Base-by-base conservation (phyloP, 768 basidiomycete species). In the Termitomyces sp. region DNA sequence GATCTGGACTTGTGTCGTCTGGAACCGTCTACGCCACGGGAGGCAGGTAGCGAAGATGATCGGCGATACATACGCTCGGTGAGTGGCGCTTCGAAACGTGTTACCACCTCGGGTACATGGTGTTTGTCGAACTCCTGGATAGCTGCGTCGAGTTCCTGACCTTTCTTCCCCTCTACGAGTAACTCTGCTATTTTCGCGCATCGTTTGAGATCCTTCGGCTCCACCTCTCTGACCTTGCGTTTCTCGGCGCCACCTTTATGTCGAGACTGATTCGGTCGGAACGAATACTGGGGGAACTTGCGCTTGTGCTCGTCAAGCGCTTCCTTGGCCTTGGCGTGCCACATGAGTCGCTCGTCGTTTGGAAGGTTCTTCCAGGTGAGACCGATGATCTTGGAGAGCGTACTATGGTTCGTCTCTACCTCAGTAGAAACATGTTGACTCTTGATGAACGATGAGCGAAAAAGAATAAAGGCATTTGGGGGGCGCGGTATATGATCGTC, bases 401-500 rank as follows among this genome's bases (percentile, higher is more conserved):
- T 90, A 61, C 85, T 86, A 71, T 90, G 89, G 66, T 88, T 90
- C 29, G 87, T 88, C 74, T 91, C 89, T 56, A 91, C 84, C 49
- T 80, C 83, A 7, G 85, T 81, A 9, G 88, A 84, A 59, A 91
- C 88, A 61, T 87, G 86, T 62, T 88, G 85, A 61, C 75, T 79
- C 72, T 88, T 88, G 68, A 91, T 88, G 70, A 91, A 91, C 0
- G 86, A 85, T 0, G 88, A 88, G 57, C 89, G 85, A 76, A 91
- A 92, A 63, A 92, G 80, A 65, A 91, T 92, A 73, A 92, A 92
- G 23, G 89, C 90, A 63, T 92, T 91, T 2, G 89, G 88, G 1
- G 89, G 89, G 40, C 89, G 87, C 16, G 89, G 89, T 58, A 92
- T 88, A 66, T 91, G 87, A 59, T 86, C 81, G 25, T 83, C 81